Percentiles rank a stretch among this genome's conserved stretches.
These are phyloP conservation scores for Dicorynia guianensis DNA, from an alignment of 306 rosid species.

Conservation along the genomic window DNA sequence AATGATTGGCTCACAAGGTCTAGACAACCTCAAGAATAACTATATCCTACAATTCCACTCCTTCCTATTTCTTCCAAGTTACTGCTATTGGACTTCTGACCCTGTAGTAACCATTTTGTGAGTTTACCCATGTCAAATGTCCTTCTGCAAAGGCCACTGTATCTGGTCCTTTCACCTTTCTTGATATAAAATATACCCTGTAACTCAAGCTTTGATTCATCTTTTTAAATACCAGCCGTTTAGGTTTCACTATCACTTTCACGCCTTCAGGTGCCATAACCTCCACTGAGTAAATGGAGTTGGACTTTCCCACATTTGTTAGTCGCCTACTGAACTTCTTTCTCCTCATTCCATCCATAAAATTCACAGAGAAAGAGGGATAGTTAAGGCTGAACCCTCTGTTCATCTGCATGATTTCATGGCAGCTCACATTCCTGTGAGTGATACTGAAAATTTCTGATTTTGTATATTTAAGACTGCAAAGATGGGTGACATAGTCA, in stretches of 20 bases:
- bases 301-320: slow-evolving; percentile 64
- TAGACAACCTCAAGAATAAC: neutral
- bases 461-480: slow-evolving; percentile 62
- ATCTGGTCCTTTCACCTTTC: slow-evolving; percentile 39
- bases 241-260: slow-evolving; percentile 59
- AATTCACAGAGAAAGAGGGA: slow-evolving; percentile 59
- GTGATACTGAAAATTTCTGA: slow-evolving; percentile 59
- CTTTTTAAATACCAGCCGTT: slow-evolving; percentile 46
- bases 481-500: slow-evolving; percentile 65
- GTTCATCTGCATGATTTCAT: slow-evolving; percentile 46
- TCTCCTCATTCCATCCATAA: slow-evolving; percentile 47
- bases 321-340: slow-evolving; percentile 54
- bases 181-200: slow-evolving; percentile 56
- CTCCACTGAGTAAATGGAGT: slow-evolving; percentile 63
- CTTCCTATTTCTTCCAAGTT: slow-evolving; percentile 54
- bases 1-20: neutral
- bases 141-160: slow-evolving; percentile 49
- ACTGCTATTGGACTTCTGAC: slow-evolving; percentile 77
- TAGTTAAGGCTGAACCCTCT: slow-evolving; percentile 70
- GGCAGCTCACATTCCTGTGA: slow-evolving; percentile 69
- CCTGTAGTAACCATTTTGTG: slow-evolving; percentile 41
- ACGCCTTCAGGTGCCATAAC: slow-evolving; percentile 63
- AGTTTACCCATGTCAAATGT: slow-evolving; percentile 63
- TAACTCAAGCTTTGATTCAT: slow-evolving; percentile 56
- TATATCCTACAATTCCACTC: neutral